These are phyloP conservation scores for Melanopsichium pennsylvanicum DNA, from an alignment of 1,284 basidiomycete genomes.

Conservation along the genomic window DNA sequence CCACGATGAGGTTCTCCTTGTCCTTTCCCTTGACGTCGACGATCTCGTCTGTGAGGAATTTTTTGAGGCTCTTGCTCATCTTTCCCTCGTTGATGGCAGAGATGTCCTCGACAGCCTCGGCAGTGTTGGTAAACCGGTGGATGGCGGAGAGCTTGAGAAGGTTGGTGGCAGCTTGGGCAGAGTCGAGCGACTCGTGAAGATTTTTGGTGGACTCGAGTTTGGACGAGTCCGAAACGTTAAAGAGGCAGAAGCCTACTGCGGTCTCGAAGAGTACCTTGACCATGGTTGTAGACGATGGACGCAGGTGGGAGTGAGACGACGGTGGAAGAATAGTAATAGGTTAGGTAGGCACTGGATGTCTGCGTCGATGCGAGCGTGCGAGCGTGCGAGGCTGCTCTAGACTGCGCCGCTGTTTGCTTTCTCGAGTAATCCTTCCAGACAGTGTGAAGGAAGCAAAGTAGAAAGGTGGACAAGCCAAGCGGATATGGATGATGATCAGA, in stretches of 20 bases:
- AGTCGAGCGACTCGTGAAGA: slow-evolving; percentile 90
- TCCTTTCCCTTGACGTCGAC: slow-evolving; percentile 84
- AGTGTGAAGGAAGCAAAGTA: too few species aligned
- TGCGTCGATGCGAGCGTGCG: too few species aligned
- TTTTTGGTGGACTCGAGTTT: slow-evolving; percentile 82
- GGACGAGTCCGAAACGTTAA: slow-evolving; percentile 90
- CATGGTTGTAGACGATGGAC: slow-evolving; percentile 42
- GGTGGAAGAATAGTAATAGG: too few species aligned
- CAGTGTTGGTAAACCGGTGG: slow-evolving; percentile 95
- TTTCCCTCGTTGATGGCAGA: slow-evolving; percentile 91
- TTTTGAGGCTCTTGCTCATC: slow-evolving; percentile 88
- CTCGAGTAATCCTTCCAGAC: too few species aligned
- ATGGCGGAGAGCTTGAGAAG: slow-evolving; percentile 84
- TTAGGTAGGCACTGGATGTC: too few species aligned
- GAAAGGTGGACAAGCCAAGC: too few species aligned
- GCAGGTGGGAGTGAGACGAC: too few species aligned
- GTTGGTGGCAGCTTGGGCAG: slow-evolving; percentile 87
- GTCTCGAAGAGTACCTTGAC: slow-evolving; percentile 66
- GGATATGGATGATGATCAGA: too few species aligned
- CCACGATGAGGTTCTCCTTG: slow-evolving; percentile 80
- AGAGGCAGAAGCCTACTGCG: slow-evolving; percentile 85
- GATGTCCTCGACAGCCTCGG: slow-evolving; percentile 97
- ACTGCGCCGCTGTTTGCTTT: too few species aligned
- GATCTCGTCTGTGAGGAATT: slow-evolving; percentile 89
- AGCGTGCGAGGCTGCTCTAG: too few species aligned